Conservation (phyloP, 768 basidiomycete species). For the Amanita molliuscula region DNA sequence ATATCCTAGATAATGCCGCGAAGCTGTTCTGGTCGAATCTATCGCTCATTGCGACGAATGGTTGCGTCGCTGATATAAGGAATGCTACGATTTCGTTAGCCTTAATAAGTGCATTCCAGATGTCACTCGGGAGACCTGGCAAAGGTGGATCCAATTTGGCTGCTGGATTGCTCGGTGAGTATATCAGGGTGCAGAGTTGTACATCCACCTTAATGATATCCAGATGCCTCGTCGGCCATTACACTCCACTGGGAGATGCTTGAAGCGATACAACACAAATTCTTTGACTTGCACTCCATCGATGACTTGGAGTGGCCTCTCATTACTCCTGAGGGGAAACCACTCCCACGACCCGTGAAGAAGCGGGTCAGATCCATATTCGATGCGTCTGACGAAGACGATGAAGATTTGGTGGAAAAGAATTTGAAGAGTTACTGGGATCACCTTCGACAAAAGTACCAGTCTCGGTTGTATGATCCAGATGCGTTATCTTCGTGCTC, state of each 20-base stretch:
- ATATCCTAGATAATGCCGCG: conserved; percentile 57
- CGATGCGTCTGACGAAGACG: conserved; percentile 24
- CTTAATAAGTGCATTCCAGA: conserved; percentile 65
- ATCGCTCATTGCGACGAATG: conserved; percentile 39
- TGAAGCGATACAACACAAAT: conserved; percentile 70
- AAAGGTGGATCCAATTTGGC: conserved; percentile 42
- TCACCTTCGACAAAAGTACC: conserved; percentile 43
- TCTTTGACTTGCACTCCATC: conserved; percentile 24
- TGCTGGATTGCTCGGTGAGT: conserved; percentile 52
- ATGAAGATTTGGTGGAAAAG: conserved; percentile 20
- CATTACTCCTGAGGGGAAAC: conserved; percentile 33
- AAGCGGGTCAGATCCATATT: conserved; percentile 9
- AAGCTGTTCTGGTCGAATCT: conserved; percentile 61
- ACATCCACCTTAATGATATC: neutral
- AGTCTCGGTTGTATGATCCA: conserved; percentile 29
- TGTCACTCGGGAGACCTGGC: conserved; percentile 60
- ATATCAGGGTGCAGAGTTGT: neutral
- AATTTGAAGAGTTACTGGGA: conserved; percentile 55
- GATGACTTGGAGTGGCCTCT: conserved; percentile 77
- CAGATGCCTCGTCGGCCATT: conserved; percentile 68
- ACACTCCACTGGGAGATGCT: conserved; percentile 82
- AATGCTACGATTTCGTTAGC: conserved; percentile 65
- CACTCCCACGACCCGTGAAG: conserved; percentile 20
- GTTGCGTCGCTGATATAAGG: conserved; percentile 61
- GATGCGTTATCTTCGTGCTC: conserved; percentile 31